Conservation (phyloP, 1,284 basidiomycete genomes). For the Xanthoconium separans region DNA sequence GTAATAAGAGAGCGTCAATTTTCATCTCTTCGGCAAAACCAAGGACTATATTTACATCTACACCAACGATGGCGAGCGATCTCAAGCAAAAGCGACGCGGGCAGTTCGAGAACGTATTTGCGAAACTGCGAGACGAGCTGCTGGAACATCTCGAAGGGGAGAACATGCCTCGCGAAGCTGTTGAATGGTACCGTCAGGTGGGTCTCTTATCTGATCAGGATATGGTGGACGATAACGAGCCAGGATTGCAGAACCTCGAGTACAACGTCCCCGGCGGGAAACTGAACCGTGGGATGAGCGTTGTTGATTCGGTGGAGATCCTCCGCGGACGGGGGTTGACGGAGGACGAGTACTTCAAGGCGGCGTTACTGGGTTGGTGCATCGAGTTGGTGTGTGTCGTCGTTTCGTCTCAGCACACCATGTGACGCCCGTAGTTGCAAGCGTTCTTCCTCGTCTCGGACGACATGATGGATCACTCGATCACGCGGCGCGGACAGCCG, state of each 20-base stretch:
- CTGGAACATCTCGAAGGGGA: slow-evolving; percentile 49
- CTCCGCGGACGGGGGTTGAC: slow-evolving; percentile 67
- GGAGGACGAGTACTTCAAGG: slow-evolving; percentile 87
- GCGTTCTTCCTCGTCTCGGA: slow-evolving; percentile 98
- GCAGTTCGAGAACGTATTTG: slow-evolving; percentile 32
- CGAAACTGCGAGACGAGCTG: slow-evolving; percentile 32
- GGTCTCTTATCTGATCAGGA: slow-evolving; percentile 16
- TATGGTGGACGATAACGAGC: neutral
- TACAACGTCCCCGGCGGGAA: slow-evolving; percentile 97
- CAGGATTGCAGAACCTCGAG: slow-evolving; percentile 71
- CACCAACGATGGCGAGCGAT: slow-evolving; percentile 17
- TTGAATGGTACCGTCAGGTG: slow-evolving; percentile 62
- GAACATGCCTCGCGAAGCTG: slow-evolving; percentile 61
- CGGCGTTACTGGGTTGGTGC: slow-evolving; percentile 94
- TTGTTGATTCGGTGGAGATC: slow-evolving; percentile 93
- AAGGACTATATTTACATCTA: neutral
- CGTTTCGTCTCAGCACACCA: neutral
- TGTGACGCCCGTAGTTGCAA: slow-evolving; percentile 73
- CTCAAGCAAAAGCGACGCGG: slow-evolving; percentile 26
- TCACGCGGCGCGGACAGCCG: slow-evolving; percentile 96
- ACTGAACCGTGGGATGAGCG: slow-evolving; percentile 93
- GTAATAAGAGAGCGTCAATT: too few relatives aligned
- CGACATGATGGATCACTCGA: slow-evolving; percentile 95
- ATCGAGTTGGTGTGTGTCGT: slow-evolving; percentile 70
- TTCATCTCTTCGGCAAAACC: too few relatives aligned